phyloP scores from a whole-genome alignment of 371 early-diverging fungal species.

The Blastocladiella emersonii region DNA sequence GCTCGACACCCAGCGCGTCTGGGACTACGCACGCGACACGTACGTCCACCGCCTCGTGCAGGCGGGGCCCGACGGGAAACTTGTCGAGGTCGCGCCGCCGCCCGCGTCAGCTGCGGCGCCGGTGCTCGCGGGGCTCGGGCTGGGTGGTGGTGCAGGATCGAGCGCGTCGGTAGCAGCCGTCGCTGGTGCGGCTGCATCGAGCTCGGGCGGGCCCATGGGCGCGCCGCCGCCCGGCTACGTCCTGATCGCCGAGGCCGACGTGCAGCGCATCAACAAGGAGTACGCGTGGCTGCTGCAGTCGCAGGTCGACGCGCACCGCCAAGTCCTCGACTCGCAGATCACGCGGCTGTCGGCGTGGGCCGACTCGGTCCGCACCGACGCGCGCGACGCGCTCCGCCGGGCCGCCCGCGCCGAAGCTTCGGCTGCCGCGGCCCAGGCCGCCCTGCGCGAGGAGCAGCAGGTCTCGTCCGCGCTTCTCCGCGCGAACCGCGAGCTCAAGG shows the following conservation, averaged over 20 bases:
- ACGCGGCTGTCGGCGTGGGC: not conserved
- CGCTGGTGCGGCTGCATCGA: not conserved
- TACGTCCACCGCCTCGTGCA: constrained; percentile 87
- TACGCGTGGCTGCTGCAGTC: constrained; percentile 2
- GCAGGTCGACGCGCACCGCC: not conserved
- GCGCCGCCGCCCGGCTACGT: not conserved
- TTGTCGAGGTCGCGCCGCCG: constrained; percentile 60
- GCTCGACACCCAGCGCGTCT: constrained; percentile 84
- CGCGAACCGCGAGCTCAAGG: constrained; percentile 18
- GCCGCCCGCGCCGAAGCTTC: not conserved
- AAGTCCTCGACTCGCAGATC: not conserved
- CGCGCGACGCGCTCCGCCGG: not conserved
- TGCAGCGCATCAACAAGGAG: not conserved
- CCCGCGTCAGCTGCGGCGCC: not conserved
- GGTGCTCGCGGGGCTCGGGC: not conserved
- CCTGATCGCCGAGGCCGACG: not conserved
- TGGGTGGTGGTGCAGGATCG: no score
- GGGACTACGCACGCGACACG: constrained; percentile 89
- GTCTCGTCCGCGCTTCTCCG: constrained; percentile 6
- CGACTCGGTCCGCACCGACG: not conserved
- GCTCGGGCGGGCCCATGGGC: not conserved
- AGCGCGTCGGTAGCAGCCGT: no score
- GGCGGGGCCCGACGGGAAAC: constrained; percentile 72
- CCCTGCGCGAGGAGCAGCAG: not conserved
- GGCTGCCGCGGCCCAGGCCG: not conserved